Base-by-base conservation (phyloP, 176 grass and related monocot genomes). In the Hsuehochloa calcarea region DNA sequence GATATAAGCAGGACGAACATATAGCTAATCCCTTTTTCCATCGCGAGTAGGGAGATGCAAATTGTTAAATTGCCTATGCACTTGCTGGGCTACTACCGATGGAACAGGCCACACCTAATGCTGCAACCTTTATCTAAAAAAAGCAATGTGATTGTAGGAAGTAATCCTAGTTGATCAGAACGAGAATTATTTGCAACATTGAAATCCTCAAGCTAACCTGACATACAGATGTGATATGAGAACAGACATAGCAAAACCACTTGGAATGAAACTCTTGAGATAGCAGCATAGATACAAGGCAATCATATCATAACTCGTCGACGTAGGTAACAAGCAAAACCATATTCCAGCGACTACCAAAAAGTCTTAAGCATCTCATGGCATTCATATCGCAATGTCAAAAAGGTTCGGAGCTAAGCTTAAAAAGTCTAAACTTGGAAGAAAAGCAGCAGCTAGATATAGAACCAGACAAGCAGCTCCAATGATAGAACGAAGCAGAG, bases 351-450 rank as follows among this genome's bases (percentile, higher is more conserved):
- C 11, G 25, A 50, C 71, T 62, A 69, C 0, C 10, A n/a, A 49
- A 29, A 25, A 23, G 44, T 83, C 54, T 58, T 39, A 13, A 59
- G 31, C 62, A 80, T 19, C 29, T 67, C 79, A 51, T 80, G 27
- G 8, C 49, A 84, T 80, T 10, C 37, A 74, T 74, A 65, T 17
- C 22, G 68, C 49, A 80, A 40, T 68, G 16, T 74, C 46, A 72
- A 80, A 55, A 75, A 3, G 10, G 29, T 12, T 10, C 0, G 0
- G 6, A 4, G 15, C 46, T 74, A 68, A 39, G 9, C 14, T 80
- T 68, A 8, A 73, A 50, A 39, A 16, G 22, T 49, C 60, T 73
- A 59, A 10, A 9, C 20, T 58, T 58, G 3, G 3, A 10, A n/a
- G 54, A n/a, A 58, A 58, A 58, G 54, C 20, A 58, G 20, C 54